Evolutionary conservation across 129 eudicot species (phyloP).

Genomic region (Helianthus tuberosus): DNA sequence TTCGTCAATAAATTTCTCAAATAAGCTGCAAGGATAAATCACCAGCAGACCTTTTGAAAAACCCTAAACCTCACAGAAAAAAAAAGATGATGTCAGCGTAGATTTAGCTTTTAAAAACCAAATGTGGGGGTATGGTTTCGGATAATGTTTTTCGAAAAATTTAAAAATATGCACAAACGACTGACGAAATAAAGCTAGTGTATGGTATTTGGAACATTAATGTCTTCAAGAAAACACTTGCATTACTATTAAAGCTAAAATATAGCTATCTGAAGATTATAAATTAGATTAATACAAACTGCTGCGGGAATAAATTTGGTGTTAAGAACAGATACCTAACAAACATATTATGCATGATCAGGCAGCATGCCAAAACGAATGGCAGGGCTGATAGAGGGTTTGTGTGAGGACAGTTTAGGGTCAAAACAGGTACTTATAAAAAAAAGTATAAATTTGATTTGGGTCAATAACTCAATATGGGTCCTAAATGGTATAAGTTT

Average conservation of each 20-base stretch:
- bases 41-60: slow-evolving; percentile 11
- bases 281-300: background rate
- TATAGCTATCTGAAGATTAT: background rate
- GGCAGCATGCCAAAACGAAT: background rate
- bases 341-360: background rate
- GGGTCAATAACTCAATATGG: no score
- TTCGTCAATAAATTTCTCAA: background rate
- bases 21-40: slow-evolving; percentile 12
- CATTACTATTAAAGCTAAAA: background rate
- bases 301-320: background rate
- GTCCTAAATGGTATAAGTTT: no score
- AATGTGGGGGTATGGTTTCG: background rate
- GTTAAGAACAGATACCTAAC: background rate
- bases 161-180: background rate
- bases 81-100: slow-evolving; percentile 9
- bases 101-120: background rate
- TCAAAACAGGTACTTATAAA: no score
- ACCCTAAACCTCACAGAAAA: slow-evolving; percentile 25
- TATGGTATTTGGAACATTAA: background rate
- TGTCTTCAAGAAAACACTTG: background rate
- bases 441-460: no score
- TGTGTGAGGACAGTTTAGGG: no score
- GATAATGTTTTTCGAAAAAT: background rate
- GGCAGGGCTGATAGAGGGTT: no score
- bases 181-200: background rate